A percentile compares a stretch with the other conserved stretches of the same genome.
These are phyloP conservation scores for Gossypium rotundifolium DNA, from an alignment of 345 rosid genomes.

Conservation along the genomic window DNA sequence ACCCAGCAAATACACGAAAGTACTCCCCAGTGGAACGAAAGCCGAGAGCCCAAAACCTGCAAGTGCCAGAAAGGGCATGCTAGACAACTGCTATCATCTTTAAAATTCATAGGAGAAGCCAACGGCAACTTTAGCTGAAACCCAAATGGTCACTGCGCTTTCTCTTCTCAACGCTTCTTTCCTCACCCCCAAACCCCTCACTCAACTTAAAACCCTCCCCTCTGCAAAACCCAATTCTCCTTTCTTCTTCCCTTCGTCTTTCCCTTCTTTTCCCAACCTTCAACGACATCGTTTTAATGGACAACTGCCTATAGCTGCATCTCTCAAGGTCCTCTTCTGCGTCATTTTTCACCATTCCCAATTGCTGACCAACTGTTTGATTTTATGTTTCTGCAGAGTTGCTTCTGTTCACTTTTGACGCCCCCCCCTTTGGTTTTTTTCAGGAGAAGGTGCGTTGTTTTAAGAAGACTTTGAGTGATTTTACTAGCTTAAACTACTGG, in stretches of 20 bases:
- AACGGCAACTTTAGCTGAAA: not conserved
- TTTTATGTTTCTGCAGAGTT: conserved; percentile 27
- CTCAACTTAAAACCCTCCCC: conserved; percentile 16
- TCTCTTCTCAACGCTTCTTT: conserved; percentile 27
- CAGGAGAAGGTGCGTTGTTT: conserved; percentile 46
- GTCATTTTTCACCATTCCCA: not conserved
- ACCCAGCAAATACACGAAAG: no score
- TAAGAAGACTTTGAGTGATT: conserved; percentile 42
- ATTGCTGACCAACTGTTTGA: conserved; percentile 45
- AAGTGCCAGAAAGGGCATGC: not conserved
- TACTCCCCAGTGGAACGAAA: no score
- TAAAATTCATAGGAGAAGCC: not conserved
- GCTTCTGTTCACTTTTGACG: not conserved
- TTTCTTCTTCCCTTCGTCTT: conserved; percentile 21
- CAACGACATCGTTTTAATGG: conserved; percentile 17
- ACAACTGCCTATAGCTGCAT: conserved; percentile 23
- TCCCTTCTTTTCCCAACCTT: conserved; percentile 7
- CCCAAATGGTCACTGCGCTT: conserved; percentile 28
- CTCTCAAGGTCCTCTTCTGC: conserved; percentile 36
- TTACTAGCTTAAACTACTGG: conserved; percentile 74
- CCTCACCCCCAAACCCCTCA: conserved; percentile 24
- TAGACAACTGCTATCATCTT: not conserved
- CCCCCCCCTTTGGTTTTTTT: not conserved
- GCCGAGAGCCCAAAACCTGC: no score
- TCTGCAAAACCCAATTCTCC: conserved; percentile 23